Evolutionary conservation across 768 basidiomycete species (phyloP), one percentile per base, ranked within the genome.

Genomic region (Tricholoma matsutake): DNA sequence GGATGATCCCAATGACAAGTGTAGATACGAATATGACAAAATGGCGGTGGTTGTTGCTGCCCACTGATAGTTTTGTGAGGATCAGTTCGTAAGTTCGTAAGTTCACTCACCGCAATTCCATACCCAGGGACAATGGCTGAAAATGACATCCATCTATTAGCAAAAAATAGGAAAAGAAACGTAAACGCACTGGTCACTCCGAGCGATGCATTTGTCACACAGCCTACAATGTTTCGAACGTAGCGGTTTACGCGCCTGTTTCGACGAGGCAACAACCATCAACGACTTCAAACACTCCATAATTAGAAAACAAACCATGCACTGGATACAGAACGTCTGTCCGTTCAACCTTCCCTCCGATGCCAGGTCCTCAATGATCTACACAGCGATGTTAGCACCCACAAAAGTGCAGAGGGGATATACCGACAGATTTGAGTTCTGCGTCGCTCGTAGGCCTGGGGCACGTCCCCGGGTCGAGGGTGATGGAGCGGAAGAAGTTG

Each of bases 111-210:
- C 87, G 72, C 96, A 98, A 75, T 98, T 98, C 96, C 96, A 99
- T 14, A 98, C 88, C 97, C 97, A 99, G 1, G 96, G 97, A 67
- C 97, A 98, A 68, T 99, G 96, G 68, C 95, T 96, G 13, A 5
- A 39, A 39, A 52, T 25, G 7, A 29, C 51, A 29, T 18, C 1
- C 53, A 9, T 47, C 61, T 25, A 32, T 67, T 61, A 60, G 51
- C 5, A 58, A 55, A 57, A 8, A 13, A 39, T 6, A 51, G 18
- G 20, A 5, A 47, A 29, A 22, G 20, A 22, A 10, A 45, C 41
- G 47, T 56, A 56, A 28, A 79, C 92, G 71, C 71, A 97, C 94
- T 99, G 97, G 69, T 99, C 97, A 68, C 88, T 92, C 52, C 95
- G 81, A 11, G 92, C 91, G 18, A 94, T 82, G 67, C 97, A 99